Percentiles rank a stretch among this genome's conserved stretches.
These are phyloP conservation scores for Trichoderma erinaceum DNA, from an alignment of 495 filamentous ascomycete genomes.

Conservation along the genomic window DNA sequence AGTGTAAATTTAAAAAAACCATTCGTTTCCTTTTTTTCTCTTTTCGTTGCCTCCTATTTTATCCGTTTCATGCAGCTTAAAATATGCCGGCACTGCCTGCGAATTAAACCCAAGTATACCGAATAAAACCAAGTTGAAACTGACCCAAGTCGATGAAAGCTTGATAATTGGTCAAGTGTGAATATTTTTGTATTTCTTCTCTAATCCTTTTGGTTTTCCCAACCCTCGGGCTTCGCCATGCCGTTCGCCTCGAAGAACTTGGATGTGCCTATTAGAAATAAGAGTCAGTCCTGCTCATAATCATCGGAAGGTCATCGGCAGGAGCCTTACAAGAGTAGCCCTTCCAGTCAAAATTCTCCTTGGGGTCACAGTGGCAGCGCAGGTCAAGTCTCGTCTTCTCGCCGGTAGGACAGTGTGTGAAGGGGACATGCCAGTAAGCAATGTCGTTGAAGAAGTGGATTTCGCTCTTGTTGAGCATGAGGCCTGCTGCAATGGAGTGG, in stretches of 20 bases:
- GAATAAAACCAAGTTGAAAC: not conserved
- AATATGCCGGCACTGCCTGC: not conserved
- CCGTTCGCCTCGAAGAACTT: slow-evolving; percentile 77
- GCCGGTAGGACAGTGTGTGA: slow-evolving; percentile 91
- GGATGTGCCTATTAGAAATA: slow-evolving; percentile 53
- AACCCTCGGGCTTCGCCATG: slow-evolving; percentile 74
- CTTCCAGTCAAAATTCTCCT: slow-evolving; percentile 98
- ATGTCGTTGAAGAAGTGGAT: slow-evolving; percentile 99
- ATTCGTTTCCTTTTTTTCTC: not conserved
- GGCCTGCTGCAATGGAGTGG: slow-evolving; percentile 84
- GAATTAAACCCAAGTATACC: not conserved
- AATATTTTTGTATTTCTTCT: not conserved
- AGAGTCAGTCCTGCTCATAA: slow-evolving; percentile 15
- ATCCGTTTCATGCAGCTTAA: slow-evolving; percentile 7
- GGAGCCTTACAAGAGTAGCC: slow-evolving; percentile 77
- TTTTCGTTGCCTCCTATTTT: not conserved
- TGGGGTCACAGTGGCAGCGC: slow-evolving; percentile 90
- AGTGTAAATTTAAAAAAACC: not conserved
- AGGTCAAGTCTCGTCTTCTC: slow-evolving; percentile 73
- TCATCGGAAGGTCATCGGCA: not conserved
- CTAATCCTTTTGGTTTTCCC: slow-evolving; percentile 61
- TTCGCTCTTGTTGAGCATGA: slow-evolving; percentile 83
- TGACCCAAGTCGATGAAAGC: not conserved
- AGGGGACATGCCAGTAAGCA: slow-evolving; percentile 97
- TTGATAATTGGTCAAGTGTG: not conserved